Percentiles rank a stretch among this genome's conserved stretches.
Evolutionary conservation across 805 yeast genomes (phyloP).

Genomic region (Teunomyces kruisii): DNA sequence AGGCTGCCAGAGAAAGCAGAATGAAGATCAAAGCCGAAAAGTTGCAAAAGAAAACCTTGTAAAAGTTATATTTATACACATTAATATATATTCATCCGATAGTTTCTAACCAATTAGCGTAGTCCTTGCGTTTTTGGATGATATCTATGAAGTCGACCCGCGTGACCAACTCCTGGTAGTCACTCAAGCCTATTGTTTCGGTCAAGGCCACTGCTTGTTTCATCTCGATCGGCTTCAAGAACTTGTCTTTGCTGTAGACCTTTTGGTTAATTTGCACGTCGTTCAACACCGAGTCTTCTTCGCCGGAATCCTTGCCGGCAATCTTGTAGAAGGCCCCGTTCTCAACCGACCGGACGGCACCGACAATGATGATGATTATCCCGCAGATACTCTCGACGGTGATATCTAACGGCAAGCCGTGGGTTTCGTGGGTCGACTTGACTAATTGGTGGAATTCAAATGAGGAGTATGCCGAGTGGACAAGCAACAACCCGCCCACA

Average conservation of each 20-base stretch:
- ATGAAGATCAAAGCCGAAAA: constrained; percentile 57
- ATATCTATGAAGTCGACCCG: constrained; percentile 56
- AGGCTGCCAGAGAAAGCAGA: constrained; percentile 66
- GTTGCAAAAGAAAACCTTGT: constrained; percentile 13
- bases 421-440: constrained; percentile 15
- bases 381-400: constrained; percentile 51
- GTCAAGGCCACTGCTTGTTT: constrained; percentile 46
- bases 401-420: constrained; percentile 43
- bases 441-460: constrained; percentile 48
- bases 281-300: constrained; percentile 8
- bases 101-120: constrained; percentile 29
- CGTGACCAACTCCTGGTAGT: constrained; percentile 48
- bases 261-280: constrained; percentile 8
- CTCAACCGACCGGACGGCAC: constrained; percentile 33
- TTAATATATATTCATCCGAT: constrained; percentile 1
- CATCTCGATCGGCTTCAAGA: constrained; percentile 47
- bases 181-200: constrained; percentile 48
- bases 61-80: neutral
- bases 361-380: constrained; percentile 41
- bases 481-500: constrained; percentile 20
- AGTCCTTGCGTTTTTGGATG: constrained; percentile 43
- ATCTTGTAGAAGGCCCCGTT: constrained; percentile 12
- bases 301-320: constrained; percentile 9
- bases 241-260: constrained; percentile 26
- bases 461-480: constrained; percentile 56